Percentiles rank a stretch among this genome's conserved stretches.
phyloP scores from a whole-genome alignment of 345 rosid species.

The Arabis hirsuta region DNA sequence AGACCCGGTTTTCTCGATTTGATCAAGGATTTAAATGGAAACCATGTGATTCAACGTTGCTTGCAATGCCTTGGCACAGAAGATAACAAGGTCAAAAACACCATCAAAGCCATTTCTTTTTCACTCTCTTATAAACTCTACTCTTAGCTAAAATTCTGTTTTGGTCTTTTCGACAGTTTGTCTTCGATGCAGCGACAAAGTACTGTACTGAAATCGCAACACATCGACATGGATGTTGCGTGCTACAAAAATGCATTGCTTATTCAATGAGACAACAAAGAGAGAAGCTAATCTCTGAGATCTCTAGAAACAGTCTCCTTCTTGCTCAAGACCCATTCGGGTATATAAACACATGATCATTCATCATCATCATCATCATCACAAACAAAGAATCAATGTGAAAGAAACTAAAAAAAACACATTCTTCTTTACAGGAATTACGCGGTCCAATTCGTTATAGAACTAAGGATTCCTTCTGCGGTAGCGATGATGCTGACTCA shows the following conservation, averaged over 20 bases:
- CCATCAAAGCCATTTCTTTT: neutral
- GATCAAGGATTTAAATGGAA: constrained; percentile 71
- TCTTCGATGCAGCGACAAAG: constrained; percentile 59
- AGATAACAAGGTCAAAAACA: constrained; percentile 56
- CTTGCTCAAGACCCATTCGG: constrained; percentile 65
- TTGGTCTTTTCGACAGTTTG: constrained; percentile 43
- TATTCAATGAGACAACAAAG: constrained; percentile 54
- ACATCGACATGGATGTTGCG: constrained; percentile 68
- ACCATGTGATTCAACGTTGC: constrained; percentile 82
- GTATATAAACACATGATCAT: constrained; percentile 30
- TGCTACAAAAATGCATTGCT: constrained; percentile 62
- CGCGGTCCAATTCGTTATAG: constrained; percentile 63
- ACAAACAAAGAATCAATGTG: constrained; percentile 8
- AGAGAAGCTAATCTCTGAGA: constrained; percentile 50
- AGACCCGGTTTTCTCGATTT: constrained; percentile 67
- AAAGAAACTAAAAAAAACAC: neutral
- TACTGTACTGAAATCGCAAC: constrained; percentile 61
- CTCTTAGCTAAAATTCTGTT: neutral
- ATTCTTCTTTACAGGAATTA: constrained; percentile 49
- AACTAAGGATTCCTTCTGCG: constrained; percentile 51
- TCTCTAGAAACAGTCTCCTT: constrained; percentile 52
- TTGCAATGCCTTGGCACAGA: constrained; percentile 66
- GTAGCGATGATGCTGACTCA: constrained; percentile 50
- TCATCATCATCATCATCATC: neutral
- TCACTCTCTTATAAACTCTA: neutral